Evolutionary conservation across 441 rosid genomes (phyloP).

Genomic region (Eruca vesicaria): DNA sequence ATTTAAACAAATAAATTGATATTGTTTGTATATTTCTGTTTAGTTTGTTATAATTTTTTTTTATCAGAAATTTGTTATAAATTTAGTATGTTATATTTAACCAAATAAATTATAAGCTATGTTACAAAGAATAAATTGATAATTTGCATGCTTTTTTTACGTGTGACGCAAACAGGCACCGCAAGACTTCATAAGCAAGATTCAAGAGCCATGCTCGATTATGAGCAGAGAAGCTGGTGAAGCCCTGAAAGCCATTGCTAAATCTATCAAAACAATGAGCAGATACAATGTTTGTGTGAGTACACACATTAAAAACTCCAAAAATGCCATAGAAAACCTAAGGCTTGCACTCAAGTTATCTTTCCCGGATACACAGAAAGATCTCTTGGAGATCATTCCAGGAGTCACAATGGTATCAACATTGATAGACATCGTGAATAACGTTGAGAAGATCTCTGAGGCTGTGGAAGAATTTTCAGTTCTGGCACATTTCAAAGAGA

Average conservation of each 20-base stretch:
- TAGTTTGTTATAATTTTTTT: no score
- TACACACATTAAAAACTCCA: constrained; percentile 50
- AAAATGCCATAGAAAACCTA: constrained; percentile 49
- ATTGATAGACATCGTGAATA: constrained; percentile 48
- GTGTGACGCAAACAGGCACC: constrained; percentile 45
- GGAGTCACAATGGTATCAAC: constrained; percentile 63
- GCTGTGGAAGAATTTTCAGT: constrained; percentile 55
- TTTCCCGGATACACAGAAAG: constrained; percentile 34
- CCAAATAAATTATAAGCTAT: no score
- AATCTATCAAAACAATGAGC: constrained; percentile 60
- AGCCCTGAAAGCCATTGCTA: constrained; percentile 57
- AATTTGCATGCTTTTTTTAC: neutral
- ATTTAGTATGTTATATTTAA: no score
- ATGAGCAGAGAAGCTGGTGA: constrained; percentile 58
- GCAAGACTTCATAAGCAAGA: constrained; percentile 41
- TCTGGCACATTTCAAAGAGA: constrained; percentile 46
- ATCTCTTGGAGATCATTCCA: constrained; percentile 51
- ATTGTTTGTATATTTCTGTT: no score
- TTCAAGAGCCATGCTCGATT: constrained; percentile 45
- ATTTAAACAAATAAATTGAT: no score
- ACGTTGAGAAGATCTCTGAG: constrained; percentile 49
- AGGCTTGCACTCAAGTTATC: constrained; percentile 41
- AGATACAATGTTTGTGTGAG: constrained; percentile 46
- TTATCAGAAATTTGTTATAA: no score
- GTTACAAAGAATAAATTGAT: no score